Base-by-base conservation (phyloP, 106 monocot species). In the Platanthera guangdongensis region DNA sequence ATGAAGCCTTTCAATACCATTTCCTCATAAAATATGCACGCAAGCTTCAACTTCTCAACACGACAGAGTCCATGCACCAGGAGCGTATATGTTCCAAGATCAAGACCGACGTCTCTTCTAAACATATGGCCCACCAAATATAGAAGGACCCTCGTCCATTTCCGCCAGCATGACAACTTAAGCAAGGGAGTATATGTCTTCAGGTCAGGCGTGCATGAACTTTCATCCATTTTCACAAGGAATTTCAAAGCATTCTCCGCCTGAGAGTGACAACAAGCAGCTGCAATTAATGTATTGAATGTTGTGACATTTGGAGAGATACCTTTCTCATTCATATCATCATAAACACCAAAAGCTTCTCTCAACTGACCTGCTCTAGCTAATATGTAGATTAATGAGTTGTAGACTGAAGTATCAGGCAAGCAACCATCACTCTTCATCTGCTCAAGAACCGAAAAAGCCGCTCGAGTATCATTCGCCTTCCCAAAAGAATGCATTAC, bases 401-500 rank as follows among this genome's bases (percentile, higher is more conserved):
- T 95, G 69, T 92, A 95, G 57, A 82, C 90, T 76, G 86, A 80
- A 50, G 85, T 47, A 51, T 95, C 95, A n/a, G 87, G 92, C 47
- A 48, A 13, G 80, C 84, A 85, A 50, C 86, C 86, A 77, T 90
- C 87, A 16, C 48, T 74, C 67, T 88, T 90, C 86, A 90, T 86
- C 77, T 51, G 82, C 11, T 84, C 87, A 75, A 82, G 80, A 83
- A 90, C 71, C 48, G 49, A 68, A 28, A 95, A 74, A 71, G 95
- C 95, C 73, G 85, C 83, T 71, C 83, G 70, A 28, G 73, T 85
- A 80, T 85, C 71, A 14, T 85, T 88, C 2, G 87, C 92, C 76
- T 90, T 95, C 54, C 92, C 92, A 49, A 90, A 72, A 52, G 88
- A 69, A 79, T 95, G 95, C 92, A 95, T 92, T 46, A 95, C 45